phyloP scores from a whole-genome alignment of 306 rosid species.

The Pachyrhizus erosus region DNA sequence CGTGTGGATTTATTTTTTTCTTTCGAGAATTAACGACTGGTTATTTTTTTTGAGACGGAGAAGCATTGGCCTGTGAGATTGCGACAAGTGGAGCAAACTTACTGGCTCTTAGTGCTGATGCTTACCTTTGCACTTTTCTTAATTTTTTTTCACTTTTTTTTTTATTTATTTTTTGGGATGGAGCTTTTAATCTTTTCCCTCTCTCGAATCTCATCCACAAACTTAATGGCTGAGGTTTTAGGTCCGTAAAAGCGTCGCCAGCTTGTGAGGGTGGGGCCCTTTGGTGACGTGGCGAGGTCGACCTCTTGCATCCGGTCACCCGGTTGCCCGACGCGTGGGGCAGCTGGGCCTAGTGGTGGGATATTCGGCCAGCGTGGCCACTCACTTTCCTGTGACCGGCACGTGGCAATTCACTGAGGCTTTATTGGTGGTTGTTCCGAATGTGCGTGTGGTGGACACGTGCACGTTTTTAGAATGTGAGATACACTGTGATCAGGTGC shows the following conservation, averaged over 20 bases:
- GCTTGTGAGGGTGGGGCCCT: slow-evolving; percentile 60
- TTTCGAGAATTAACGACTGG: neutral
- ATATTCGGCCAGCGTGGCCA: slow-evolving; percentile 26
- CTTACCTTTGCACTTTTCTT: slow-evolving; percentile 65
- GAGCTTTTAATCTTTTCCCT: neutral
- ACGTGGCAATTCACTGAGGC: slow-evolving; percentile 19
- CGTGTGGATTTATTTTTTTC: slow-evolving; percentile 47
- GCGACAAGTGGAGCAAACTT: slow-evolving; percentile 56
- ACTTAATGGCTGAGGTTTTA: slow-evolving; percentile 36
- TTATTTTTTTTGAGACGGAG: slow-evolving; percentile 61
- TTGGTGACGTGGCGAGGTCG: slow-evolving; percentile 26
- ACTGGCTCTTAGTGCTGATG: slow-evolving; percentile 48
- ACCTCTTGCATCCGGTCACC: slow-evolving; percentile 48
- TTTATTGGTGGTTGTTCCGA: neutral
- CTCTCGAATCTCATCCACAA: slow-evolving; percentile 78
- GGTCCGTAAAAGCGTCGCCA: slow-evolving; percentile 71
- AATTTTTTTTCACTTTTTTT: slow-evolving; percentile 16
- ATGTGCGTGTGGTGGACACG: neutral
- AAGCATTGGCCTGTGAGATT: neutral
- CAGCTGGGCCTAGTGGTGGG: neutral
- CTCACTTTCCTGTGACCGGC: slow-evolving; percentile 1
- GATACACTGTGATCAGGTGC: neutral
- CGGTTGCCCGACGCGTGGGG: neutral
- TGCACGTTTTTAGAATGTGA: neutral
- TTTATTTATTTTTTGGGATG: neutral